Base-by-base conservation (phyloP, 140 eudicot genomes). In the Oenanthe javanica region DNA sequence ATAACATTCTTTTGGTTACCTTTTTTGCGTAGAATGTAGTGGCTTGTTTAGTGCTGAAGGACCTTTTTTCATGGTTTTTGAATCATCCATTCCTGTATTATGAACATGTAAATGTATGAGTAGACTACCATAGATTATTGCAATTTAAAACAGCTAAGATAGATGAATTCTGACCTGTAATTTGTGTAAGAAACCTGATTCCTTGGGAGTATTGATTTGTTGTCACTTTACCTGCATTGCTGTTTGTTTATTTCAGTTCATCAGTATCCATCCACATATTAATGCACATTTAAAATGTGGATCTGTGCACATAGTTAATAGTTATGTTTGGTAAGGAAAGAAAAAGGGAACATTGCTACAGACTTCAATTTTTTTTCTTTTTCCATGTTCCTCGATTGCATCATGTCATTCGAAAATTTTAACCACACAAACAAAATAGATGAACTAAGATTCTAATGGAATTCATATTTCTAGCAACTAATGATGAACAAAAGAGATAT, bases 161-260 rank as follows among this genome's bases (percentile, higher is more conserved):
- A 71, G 76, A 8, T 19, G n/a, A 14, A 55, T 42, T 52, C 13
- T 52, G 80, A 91, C 98, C 98, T 89, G 98, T 87, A 71, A 94
- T 77, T 86, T 94, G 89, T 72, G 91, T 86, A 59, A 94, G 91
- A 84, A 92, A 89, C 80, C 97, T 82, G 71, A 92, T 87, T 81
- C 98, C 98, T 86, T 94, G 97, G 12, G 98, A 94, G 86, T 88
- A 85, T 8, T 7, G 72, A 43, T 90, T 90, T 23, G 94, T 90
- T 79, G 98, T 94, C 72, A 92, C 97, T 79, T 84, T 89, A 79
- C 91, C 88, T 77, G 98, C 97, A 70, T 90, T 92, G 82, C 97
- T 94, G 90, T 72, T 48, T 48, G 79, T 13, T 15, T 45, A 77
- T 48, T 10, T 27, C 8, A 36, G 40, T 72, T 69, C 50, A 79